phyloP scores from a whole-genome alignment of 129 eudicot species.

The Chrysanthemum seticuspe region DNA sequence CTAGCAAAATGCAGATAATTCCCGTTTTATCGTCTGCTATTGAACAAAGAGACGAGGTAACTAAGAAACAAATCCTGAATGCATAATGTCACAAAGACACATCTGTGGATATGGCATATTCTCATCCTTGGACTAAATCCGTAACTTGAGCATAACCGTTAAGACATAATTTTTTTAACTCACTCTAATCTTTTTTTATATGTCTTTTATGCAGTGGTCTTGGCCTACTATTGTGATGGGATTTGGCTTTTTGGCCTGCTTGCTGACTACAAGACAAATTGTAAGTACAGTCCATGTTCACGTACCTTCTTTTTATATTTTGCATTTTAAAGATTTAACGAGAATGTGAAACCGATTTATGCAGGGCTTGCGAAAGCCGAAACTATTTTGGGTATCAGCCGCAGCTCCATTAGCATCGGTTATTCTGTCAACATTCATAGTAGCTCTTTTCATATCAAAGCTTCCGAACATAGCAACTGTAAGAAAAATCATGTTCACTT shows the following conservation, averaged over 20 bases:
- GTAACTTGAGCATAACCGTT: too few species aligned
- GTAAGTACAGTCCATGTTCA: slow-evolving; percentile 38
- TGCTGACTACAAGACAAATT: slow-evolving; percentile 60
- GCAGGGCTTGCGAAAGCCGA: slow-evolving; percentile 68
- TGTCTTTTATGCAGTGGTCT: slow-evolving; percentile 61
- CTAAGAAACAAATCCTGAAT: neutral
- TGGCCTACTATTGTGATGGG: slow-evolving; percentile 89
- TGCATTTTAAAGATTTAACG: neutral
- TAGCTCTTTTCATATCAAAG: slow-evolving; percentile 50
- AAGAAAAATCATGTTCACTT: slow-evolving; percentile 24
- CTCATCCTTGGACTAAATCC: neutral
- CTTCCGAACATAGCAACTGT: slow-evolving; percentile 48
- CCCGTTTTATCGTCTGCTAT: slow-evolving; percentile 74
- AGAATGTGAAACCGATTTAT: neutral
- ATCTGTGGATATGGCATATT: neutral
- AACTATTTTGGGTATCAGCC: slow-evolving; percentile 91
- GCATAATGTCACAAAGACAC: neutral
- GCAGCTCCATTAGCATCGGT: slow-evolving; percentile 84
- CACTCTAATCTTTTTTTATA: too few species aligned
- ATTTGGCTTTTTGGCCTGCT: slow-evolving; percentile 49
- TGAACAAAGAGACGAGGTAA: slow-evolving; percentile 65
- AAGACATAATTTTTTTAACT: too few species aligned
- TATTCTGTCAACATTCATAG: slow-evolving; percentile 65
- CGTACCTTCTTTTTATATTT: neutral
- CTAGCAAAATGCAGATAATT: slow-evolving; percentile 76